A percentile compares a stretch with the other conserved stretches of the same genome.
phyloP scores from a whole-genome alignment of 192 early-diverging fungal species.

The Umbelopsis vinacea region DNA sequence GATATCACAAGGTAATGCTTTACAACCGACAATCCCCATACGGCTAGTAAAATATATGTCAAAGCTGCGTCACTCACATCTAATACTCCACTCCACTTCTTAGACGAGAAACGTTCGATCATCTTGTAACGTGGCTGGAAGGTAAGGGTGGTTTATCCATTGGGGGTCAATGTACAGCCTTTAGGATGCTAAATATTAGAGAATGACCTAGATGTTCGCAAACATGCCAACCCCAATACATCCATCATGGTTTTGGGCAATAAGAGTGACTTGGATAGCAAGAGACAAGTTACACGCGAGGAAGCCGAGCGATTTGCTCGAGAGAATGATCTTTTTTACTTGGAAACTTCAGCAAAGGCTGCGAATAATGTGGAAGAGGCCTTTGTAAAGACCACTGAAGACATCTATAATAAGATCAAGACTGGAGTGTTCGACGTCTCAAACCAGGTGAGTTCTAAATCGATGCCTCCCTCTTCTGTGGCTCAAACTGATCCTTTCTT shows the following conservation, averaged over 20 bases:
- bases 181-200: neutral
- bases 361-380: slow-evolving; percentile 85
- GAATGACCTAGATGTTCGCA: slow-evolving; percentile 66
- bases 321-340: slow-evolving; percentile 85
- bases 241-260: slow-evolving; percentile 91
- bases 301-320: slow-evolving; percentile 89
- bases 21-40: neutral
- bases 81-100: neutral
- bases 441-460: slow-evolving; percentile 55
- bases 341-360: slow-evolving; percentile 92
- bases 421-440: slow-evolving; percentile 72
- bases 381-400: slow-evolving; percentile 78
- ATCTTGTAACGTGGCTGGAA: slow-evolving; percentile 80
- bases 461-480: neutral
- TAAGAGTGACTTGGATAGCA: slow-evolving; percentile 84
- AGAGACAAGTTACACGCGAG: slow-evolving; percentile 77
- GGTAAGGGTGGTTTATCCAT: slow-evolving; percentile 21
- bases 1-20: slow-evolving; percentile 75
- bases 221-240: slow-evolving; percentile 89
- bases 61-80: neutral
- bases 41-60: neutral
- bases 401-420: slow-evolving; percentile 83
- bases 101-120: slow-evolving; percentile 73
- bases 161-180: neutral
- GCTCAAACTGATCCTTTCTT: neutral